phyloP scores from a whole-genome alignment of 768 basidiomycete species.

The Podaxis sp. region DNA sequence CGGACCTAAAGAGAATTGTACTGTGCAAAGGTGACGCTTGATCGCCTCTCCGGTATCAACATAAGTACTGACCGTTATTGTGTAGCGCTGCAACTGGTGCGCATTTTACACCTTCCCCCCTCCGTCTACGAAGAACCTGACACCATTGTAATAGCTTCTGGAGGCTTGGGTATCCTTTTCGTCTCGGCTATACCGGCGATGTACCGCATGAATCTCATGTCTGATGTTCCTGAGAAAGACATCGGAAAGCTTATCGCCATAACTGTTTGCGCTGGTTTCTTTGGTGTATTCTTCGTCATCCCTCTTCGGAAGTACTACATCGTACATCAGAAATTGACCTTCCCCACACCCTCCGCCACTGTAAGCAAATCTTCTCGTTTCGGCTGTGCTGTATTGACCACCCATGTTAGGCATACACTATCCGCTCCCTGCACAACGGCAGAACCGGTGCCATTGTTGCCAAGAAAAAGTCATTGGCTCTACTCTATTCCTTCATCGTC shows the following conservation, averaged over 20 bases:
- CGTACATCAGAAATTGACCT: conserved; percentile 59
- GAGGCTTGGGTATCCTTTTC: conserved; percentile 59
- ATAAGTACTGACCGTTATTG: neutral
- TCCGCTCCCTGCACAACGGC: conserved; percentile 58
- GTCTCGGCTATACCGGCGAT: conserved; percentile 62
- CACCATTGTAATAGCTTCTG: conserved; percentile 38
- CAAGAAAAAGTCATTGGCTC: conserved; percentile 53
- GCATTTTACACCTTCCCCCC: conserved; percentile 17
- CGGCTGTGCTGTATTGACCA: neutral
- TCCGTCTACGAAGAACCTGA: conserved; percentile 13
- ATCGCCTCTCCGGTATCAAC: neutral
- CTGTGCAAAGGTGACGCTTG: conserved; percentile 47
- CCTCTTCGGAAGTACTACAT: conserved; percentile 64
- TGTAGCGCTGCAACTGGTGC: conserved; percentile 49
- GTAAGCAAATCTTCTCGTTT: conserved; percentile 25
- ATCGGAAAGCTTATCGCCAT: conserved; percentile 57
- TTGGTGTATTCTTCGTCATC: conserved; percentile 67
- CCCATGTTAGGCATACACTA: conserved; percentile 50
- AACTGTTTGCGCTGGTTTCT: conserved; percentile 54
- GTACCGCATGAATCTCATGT: conserved; percentile 52
- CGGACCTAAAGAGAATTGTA: conserved; percentile 68
- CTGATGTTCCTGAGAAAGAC: conserved; percentile 45
- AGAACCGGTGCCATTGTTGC: conserved; percentile 49
- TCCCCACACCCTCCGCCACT: conserved; percentile 66
- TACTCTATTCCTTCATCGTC: conserved; percentile 45